Conservation (phyloP, 169 alveolate genomes). For the Plasmodium gonderi region DNA sequence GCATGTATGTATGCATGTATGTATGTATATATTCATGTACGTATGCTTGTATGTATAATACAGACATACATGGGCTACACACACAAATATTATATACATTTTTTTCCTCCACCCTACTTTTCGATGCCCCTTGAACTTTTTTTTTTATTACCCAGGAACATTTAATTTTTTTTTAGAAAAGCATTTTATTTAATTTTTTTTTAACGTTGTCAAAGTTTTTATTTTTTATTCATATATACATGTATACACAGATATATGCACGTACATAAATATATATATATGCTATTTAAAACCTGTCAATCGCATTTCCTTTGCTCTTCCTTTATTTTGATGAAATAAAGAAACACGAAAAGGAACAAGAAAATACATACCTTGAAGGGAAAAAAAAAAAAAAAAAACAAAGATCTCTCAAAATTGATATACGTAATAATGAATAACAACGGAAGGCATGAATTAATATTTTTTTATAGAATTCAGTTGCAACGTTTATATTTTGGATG, state of each 20-base stretch:
- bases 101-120: not conserved
- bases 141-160: not conserved
- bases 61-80: not conserved
- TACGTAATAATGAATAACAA: not conserved
- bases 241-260: not conserved
- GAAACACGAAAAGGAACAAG: not conserved
- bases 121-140: not conserved
- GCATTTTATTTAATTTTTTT: not conserved
- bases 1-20: not conserved
- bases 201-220: not conserved
- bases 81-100: not conserved
- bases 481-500: not conserved
- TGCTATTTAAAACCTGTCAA: too few relatives aligned
- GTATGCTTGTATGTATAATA: too few relatives aligned
- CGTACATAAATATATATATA: not conserved
- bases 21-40: not conserved
- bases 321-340: not conserved
- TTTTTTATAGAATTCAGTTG: not conserved
- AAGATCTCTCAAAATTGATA: not conserved
- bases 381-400: not conserved
- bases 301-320: not conserved
- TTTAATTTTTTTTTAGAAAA: not conserved
- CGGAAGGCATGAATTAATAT: not conserved
- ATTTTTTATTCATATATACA: not conserved
- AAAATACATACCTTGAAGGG: too few relatives aligned